Base-by-base conservation (phyloP, 2,329 filamentous ascomycete species). In the Proliferodiscus dingleyae region DNA sequence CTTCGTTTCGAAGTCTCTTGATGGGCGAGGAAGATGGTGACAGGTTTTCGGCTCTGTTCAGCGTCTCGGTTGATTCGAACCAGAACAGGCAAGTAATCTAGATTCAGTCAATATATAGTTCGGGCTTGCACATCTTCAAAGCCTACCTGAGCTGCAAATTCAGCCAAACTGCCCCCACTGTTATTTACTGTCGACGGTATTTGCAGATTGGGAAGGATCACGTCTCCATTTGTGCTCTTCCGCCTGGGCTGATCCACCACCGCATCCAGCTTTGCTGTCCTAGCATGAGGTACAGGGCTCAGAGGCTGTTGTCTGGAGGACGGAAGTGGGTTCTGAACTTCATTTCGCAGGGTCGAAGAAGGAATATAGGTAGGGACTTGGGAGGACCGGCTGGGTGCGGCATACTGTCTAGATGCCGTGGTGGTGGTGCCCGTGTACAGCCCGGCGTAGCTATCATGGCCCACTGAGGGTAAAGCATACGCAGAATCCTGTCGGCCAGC, bases 21-120 rank as follows among this genome's bases (percentile, higher is more conserved):
- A 78, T 63, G 28, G 71, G 53, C 30, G 72, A 66, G 53, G 68
- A 64, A 46, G 56, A 28, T 28, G 47, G 62, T 53, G 56, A 60
- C 53, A 52, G 69, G 62, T 67, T 66, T 62, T 90, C 85, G 29
- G 90, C 87, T 46, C 80, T 76, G 56, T 85, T 79, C 13, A 97
- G 71, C 18, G 85, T 85, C n/a, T 85, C 77, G 34, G 87, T 85
- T 13, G 85, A 86, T 67, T 97, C 90, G 64, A 97, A 97, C 91
- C 93, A 97, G 70, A 97, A 96, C 11, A 98, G 75, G 62, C 91
- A 96, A 10, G 91, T 95, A 67, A 97, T 87, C 87, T 95, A 60
- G 2, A 47, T 36, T 41, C 41, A 46, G 22, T 34, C n/a, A 37
- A 13, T 11, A 13, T 24, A 32, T 30, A 15, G 11, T 24, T 15